Conservation (phyloP, 2,329 filamentous ascomycete genomes). For the Exophiala xenobiotica region DNA sequence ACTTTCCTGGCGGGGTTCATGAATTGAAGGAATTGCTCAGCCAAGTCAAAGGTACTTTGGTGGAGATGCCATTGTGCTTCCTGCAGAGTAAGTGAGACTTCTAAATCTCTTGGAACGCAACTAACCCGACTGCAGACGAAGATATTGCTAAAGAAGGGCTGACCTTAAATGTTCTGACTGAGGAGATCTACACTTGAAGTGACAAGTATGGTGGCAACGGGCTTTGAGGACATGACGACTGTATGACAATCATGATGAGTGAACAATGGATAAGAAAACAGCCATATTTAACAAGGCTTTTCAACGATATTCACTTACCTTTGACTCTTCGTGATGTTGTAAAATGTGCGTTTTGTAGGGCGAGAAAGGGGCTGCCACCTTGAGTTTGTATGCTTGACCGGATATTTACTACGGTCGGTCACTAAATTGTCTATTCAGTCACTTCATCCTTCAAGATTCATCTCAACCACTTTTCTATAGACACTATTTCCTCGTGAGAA, state of each 20-base stretch:
- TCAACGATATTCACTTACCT: too few relatives aligned
- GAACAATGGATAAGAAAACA: conserved; percentile 1
- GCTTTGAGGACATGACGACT: not conserved
- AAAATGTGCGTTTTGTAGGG: too few relatives aligned
- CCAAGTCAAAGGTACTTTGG: conserved; percentile 66
- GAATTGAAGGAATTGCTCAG: conserved; percentile 70
- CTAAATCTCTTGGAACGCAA: conserved; percentile 10
- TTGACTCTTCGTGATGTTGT: too few relatives aligned
- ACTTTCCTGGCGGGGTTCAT: conserved; percentile 67
- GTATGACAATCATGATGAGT: too few relatives aligned
- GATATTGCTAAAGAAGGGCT: conserved; percentile 84
- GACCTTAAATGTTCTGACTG: conserved; percentile 68
- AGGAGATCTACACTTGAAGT: conserved; percentile 66
- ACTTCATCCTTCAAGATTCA: not conserved
- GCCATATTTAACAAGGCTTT: too few relatives aligned
- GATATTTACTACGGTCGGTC: not conserved
- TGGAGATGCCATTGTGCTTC: conserved; percentile 91
- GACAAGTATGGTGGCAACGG: not conserved
- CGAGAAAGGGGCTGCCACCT: not conserved
- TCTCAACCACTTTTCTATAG: not conserved
- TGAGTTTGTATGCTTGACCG: not conserved
- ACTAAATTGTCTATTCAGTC: not conserved
- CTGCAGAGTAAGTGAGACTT: conserved; percentile 43
- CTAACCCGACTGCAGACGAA: conserved; percentile 68
- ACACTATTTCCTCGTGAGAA: too few relatives aligned